Conservation (phyloP, 2,329 filamentous ascomycete genomes). For the Apiospora kogelbergensis region DNA sequence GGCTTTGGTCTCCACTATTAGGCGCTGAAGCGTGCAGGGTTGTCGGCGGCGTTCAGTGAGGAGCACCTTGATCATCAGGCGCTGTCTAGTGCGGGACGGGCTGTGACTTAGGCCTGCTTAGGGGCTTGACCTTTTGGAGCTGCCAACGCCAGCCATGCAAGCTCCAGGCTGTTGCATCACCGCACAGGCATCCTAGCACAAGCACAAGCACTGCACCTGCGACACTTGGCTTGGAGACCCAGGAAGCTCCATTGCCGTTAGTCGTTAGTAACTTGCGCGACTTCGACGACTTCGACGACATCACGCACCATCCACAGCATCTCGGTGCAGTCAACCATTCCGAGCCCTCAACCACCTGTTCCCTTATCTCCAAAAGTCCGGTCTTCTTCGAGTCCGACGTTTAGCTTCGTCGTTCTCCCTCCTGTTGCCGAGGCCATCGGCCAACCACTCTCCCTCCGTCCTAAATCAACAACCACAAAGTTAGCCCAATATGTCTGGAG, state of each 20-base stretch:
- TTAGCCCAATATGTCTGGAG: conserved; percentile 49
- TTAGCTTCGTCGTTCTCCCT: background rate
- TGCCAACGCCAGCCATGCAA: background rate
- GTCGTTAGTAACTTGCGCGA: conserved; percentile 1
- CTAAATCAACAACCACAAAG: conserved; percentile 1
- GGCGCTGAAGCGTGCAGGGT: background rate
- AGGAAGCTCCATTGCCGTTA: background rate
- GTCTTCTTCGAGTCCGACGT: background rate
- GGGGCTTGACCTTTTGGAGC: conserved; percentile 3
- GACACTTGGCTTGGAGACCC: background rate
- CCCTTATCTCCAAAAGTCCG: background rate
- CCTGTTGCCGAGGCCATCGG: background rate
- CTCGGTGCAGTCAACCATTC: background rate
- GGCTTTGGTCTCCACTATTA: background rate
- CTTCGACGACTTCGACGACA: background rate
- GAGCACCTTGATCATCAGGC: background rate
- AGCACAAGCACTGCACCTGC: background rate
- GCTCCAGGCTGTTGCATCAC: conserved; percentile 4
- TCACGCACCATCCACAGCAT: background rate
- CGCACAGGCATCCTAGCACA: background rate
- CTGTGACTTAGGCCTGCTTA: background rate
- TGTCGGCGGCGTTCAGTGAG: background rate
- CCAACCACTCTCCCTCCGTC: background rate
- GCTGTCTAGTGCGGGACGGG: background rate
- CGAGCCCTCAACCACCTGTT: background rate